Percentiles rank a stretch among this genome's conserved stretches.
phyloP scores from a whole-genome alignment of 139 green algal species.

The Chlamydomonas asymmetrica region DNA sequence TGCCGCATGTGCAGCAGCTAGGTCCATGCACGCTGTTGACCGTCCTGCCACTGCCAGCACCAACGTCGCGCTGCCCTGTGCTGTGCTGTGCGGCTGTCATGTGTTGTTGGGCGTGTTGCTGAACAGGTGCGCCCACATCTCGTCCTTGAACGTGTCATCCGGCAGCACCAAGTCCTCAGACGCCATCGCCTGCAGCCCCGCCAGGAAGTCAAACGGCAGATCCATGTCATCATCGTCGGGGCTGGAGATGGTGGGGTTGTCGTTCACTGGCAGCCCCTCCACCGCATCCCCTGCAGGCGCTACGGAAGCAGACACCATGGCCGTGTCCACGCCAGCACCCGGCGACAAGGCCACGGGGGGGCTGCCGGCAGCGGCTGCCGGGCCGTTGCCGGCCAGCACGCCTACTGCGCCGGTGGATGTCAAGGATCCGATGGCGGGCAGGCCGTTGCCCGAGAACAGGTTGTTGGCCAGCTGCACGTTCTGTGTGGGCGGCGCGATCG shows the following conservation, averaged over 20 bases:
- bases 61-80: no score
- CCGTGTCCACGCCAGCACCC: no score
- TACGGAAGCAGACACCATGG: no score
- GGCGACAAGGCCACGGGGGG: no score
- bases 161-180: slow-evolving; percentile 28
- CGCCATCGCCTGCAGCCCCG: neutral
- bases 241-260: slow-evolving; percentile 15
- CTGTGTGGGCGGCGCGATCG: slow-evolving; percentile 24
- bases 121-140: slow-evolving; percentile 33
- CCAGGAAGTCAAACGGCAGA: slow-evolving; percentile 14
- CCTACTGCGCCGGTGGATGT: neutral
- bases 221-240: slow-evolving; percentile 1
- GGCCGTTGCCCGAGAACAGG: neutral
- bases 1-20: neutral
- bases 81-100: no score
- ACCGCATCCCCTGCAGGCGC: no score
- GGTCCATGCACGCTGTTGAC: neutral
- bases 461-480: neutral
- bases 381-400: neutral
- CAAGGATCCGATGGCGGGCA: slow-evolving; percentile 8
- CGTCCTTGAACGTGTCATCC: slow-evolving; percentile 37
- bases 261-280: slow-evolving; percentile 12
- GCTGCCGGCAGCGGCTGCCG: neutral
- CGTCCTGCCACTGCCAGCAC: no score
- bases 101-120: neutral